phyloP scores from a whole-genome alignment of 805 yeast species.

The Schwanniomyces polymorphus region DNA sequence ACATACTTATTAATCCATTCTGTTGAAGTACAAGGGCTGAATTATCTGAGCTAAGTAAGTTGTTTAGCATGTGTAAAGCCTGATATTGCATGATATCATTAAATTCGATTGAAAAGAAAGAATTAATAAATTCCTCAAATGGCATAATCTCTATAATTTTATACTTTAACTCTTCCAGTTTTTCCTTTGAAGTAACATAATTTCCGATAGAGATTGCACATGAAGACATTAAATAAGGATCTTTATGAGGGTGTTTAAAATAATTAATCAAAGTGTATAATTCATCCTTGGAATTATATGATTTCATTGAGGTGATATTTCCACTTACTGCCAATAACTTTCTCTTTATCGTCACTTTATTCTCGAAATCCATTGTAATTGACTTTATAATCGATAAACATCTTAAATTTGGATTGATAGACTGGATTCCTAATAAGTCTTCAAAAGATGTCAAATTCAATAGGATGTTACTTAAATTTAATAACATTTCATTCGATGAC shows the following conservation, averaged over 20 bases:
- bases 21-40: constrained; percentile 13
- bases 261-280: constrained; percentile 14
- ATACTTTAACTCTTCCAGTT: constrained; percentile 9
- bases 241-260: constrained; percentile 6
- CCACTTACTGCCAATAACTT: constrained; percentile 35
- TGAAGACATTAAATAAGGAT: constrained; percentile 28
- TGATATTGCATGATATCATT: constrained; percentile 39
- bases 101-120: constrained; percentile 18
- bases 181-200: constrained; percentile 21
- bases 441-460: constrained; percentile 21
- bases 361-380: constrained; percentile 5
- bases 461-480: constrained; percentile 11
- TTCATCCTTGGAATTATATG: constrained; percentile 20
- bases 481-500: constrained; percentile 11
- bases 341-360: constrained; percentile 17
- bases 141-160: constrained; percentile 4
- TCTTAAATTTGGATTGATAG: constrained; percentile 4
- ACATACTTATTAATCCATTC: constrained; percentile 14
- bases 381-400: constrained; percentile 6
- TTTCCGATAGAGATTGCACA: constrained; percentile 36
- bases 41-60: constrained; percentile 18
- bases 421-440: constrained; percentile 5
- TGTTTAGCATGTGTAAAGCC: constrained; percentile 33
- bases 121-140: constrained; percentile 14
- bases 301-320: constrained; percentile 31